These are phyloP conservation scores for Discostella stelligera DNA, from an alignment of 352 stramenopile genomes.

Conservation along the genomic window DNA sequence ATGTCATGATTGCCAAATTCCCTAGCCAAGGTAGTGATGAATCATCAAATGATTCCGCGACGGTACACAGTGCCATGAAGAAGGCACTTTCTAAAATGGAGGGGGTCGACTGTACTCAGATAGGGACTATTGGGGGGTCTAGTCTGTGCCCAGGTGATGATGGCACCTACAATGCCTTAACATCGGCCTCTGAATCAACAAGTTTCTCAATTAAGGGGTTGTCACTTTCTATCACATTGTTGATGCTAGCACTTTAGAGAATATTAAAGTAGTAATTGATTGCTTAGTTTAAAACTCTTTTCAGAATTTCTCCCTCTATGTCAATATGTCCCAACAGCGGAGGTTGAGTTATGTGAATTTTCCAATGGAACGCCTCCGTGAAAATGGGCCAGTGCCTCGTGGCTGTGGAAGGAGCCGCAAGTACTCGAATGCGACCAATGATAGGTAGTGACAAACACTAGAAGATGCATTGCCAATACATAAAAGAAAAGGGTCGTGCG, in stretches of 20 bases:
- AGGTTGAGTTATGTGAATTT: slow-evolving; percentile 5
- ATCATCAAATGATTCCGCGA: slow-evolving; percentile 26
- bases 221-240: slow-evolving; percentile 13
- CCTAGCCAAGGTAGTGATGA: slow-evolving; percentile 15
- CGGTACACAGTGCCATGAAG: slow-evolving; percentile 41
- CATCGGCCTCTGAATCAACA: neutral
- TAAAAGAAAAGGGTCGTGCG: slow-evolving; percentile 80
- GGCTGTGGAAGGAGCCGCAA: slow-evolving; percentile 38
- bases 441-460: slow-evolving; percentile 81
- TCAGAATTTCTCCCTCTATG: neutral
- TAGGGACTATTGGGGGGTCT: slow-evolving; percentile 39
- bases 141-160: slow-evolving; percentile 42
- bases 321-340: neutral
- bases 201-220: slow-evolving; percentile 6
- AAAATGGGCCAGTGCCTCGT: slow-evolving; percentile 45
- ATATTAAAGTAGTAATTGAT: neutral
- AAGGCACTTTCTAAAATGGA: slow-evolving; percentile 41
- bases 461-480: slow-evolving; percentile 69
- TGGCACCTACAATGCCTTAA: slow-evolving; percentile 8
- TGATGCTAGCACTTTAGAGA: slow-evolving; percentile 7
- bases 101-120: slow-evolving; percentile 48
- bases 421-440: slow-evolving; percentile 69
- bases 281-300: neutral
- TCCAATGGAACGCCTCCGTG: slow-evolving; percentile 45
- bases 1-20: slow-evolving; percentile 55